These are phyloP conservation scores for Verticillium isaacii DNA, from an alignment of 2,329 filamentous ascomycete species.

Conservation along the genomic window DNA sequence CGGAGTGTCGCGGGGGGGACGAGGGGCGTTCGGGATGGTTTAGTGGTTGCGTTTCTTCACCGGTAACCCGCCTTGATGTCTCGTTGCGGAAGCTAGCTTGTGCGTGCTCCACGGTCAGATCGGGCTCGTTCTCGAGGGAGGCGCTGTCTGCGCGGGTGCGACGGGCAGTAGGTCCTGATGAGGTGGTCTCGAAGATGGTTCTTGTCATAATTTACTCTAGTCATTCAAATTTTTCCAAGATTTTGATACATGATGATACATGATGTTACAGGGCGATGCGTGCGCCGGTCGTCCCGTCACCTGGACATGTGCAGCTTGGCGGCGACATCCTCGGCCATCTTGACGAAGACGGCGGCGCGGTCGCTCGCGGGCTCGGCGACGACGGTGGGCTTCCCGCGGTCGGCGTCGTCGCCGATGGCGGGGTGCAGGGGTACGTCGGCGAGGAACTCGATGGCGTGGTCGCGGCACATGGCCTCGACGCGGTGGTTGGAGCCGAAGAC, in stretches of 20 bases:
- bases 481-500: slow-evolving; percentile 68
- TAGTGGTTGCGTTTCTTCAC: slow-evolving; percentile 19
- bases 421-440: slow-evolving; percentile 87
- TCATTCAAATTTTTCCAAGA: neutral
- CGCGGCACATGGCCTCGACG: slow-evolving; percentile 63
- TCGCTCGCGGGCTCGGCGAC: slow-evolving; percentile 77
- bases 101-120: slow-evolving; percentile 5
- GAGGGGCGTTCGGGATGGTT: neutral
- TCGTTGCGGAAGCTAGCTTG: slow-evolving; percentile 38
- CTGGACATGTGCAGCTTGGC: slow-evolving; percentile 30
- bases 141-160: neutral
- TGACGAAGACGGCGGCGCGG: slow-evolving; percentile 66
- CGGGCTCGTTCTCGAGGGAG: neutral
- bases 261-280: neutral
- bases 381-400: slow-evolving; percentile 83
- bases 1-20: neutral
- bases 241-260: neutral
- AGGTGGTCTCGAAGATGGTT: neutral
- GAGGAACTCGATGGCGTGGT: slow-evolving; percentile 72
- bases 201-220: neutral
- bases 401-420: slow-evolving; percentile 80
- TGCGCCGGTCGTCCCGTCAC: neutral
- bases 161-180: neutral
- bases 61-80: slow-evolving; percentile 28
- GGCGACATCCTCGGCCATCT: slow-evolving; percentile 57